Evolutionary conservation across 352 stramenopile genomes (phyloP).

Genomic region (Phytophthora sojae): DNA sequence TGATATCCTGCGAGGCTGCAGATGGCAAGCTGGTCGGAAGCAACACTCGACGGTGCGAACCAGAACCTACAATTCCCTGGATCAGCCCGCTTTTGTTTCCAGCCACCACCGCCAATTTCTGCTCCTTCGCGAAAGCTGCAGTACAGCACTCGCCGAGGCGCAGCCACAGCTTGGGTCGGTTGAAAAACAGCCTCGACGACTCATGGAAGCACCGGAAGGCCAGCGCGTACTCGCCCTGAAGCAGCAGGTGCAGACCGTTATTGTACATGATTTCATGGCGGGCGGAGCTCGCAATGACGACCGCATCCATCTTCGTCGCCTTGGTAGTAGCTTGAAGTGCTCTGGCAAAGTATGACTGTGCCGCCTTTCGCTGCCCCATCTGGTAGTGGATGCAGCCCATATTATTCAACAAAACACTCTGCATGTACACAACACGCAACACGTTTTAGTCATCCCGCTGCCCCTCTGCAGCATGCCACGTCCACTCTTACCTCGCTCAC

Average conservation of each 20-base stretch:
- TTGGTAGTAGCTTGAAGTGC: conserved; percentile 76
- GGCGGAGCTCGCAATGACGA: conserved; percentile 74
- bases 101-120: conserved; percentile 57
- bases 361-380: conserved; percentile 89
- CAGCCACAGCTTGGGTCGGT: conserved; percentile 93
- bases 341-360: conserved; percentile 92
- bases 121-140: conserved; percentile 78
- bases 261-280: conserved; percentile 94
- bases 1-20: conserved; percentile 69
- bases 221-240: conserved; percentile 82
- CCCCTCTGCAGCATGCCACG: neutral
- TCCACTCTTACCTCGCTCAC: conserved; percentile 70
- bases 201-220: conserved; percentile 92
- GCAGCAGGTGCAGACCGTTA: conserved; percentile 90
- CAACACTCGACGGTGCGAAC: conserved; percentile 84
- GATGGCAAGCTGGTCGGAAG: conserved; percentile 73
- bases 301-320: conserved; percentile 56
- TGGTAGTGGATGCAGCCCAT: conserved; percentile 95
- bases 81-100: conserved; percentile 88
- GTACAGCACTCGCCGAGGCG: conserved; percentile 93
- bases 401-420: conserved; percentile 91
- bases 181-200: conserved; percentile 90
- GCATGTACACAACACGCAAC: conserved; percentile 1
- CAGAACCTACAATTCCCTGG: conserved; percentile 78
- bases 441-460: conserved; percentile 2